Base-by-base conservation (phyloP, 83 land plant species). In the Picea engelmannii region DNA sequence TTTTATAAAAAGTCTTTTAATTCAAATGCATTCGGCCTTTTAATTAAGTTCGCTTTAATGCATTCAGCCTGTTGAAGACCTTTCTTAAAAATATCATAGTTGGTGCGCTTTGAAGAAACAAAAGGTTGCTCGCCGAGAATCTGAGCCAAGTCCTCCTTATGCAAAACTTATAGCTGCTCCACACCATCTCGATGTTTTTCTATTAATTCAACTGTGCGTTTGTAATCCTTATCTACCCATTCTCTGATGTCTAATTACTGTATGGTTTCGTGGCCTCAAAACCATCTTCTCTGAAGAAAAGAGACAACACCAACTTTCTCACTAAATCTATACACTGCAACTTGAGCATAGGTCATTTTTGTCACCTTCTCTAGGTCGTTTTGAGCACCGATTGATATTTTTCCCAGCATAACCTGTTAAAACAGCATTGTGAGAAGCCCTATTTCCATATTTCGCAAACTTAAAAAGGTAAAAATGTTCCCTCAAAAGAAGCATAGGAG, bases 361-460 rank as follows among this genome's bases (percentile, higher is more conserved):
- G 96, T 94, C 68, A 94, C 96, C 82, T 92, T 94, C 82, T 94
- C 96, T 84, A 94, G 81, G 79, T 94, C 94, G 80, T 94, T 94
- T 71, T 94, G 96, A 3, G 96, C 96, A 60, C 96, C 96, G 1
- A 94, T 92, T 15, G 96, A 94, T 31, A 31, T 31, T 31, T 31
- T 31, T 31, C 35, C 35, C 35, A 31, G 35, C 35, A 31, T 31
- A 31, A 94, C 95, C 96, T 94, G 85, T 63, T 75, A 23, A 49
- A 76, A 24, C 16, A 76, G 58, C 59, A 76, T 31, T 31, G 35
- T 31, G 35, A 31, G 35, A 31, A 31, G 35, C 35, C 35, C 35
- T 31, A 31, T 31, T 31, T 31, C 1, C 35, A 31, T 31, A 31
- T 31, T 31, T 31, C 35, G 35, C 35, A 31, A 31, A 31, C 35